Percentiles rank a stretch among this genome's conserved stretches.
phyloP scores from a whole-genome alignment of 768 basidiomycete species.

The Mycena rosella region DNA sequence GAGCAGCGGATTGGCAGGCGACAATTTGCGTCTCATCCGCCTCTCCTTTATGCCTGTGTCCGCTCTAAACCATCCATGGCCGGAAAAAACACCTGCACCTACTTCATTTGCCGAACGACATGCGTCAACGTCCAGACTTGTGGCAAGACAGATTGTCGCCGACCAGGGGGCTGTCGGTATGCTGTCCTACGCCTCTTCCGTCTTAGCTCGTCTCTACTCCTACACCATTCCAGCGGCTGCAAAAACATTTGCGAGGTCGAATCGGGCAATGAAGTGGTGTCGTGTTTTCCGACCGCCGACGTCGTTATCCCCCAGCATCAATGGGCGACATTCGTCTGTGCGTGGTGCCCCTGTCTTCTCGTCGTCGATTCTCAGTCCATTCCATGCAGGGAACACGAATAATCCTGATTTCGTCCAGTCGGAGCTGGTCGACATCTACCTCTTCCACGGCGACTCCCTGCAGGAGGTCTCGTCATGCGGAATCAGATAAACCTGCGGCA shows the following conservation, averaged over 20 bases:
- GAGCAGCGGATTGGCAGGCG: not conserved
- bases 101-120: not conserved
- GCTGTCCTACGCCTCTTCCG: slow-evolving; percentile 18
- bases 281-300: slow-evolving; percentile 77
- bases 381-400: slow-evolving; percentile 75
- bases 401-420: slow-evolving; percentile 73
- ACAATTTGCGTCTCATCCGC: not conserved
- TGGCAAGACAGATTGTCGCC: slow-evolving; percentile 52
- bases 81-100: slow-evolving; percentile 13
- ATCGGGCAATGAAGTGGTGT: slow-evolving; percentile 78
- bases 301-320: slow-evolving; percentile 75
- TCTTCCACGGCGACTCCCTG: slow-evolving; percentile 79
- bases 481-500: slow-evolving; percentile 60
- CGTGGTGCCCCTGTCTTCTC: slow-evolving; percentile 49
- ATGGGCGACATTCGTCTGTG: slow-evolving; percentile 85
- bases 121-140: slow-evolving; percentile 41
- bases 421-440: slow-evolving; percentile 79
- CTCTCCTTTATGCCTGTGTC: slow-evolving; percentile 19
- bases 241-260: slow-evolving; percentile 60
- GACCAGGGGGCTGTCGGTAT: slow-evolving; percentile 52
- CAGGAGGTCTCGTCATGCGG: slow-evolving; percentile 57
- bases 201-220: slow-evolving; percentile 15
- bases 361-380: slow-evolving; percentile 30
- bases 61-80: slow-evolving; percentile 17
- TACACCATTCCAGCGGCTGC: slow-evolving; percentile 53